Percentiles rank a stretch among this genome's conserved stretches.
These are phyloP conservation scores for Brettanomyces custersianus DNA, from an alignment of 805 yeast genomes.

Conservation along the genomic window DNA sequence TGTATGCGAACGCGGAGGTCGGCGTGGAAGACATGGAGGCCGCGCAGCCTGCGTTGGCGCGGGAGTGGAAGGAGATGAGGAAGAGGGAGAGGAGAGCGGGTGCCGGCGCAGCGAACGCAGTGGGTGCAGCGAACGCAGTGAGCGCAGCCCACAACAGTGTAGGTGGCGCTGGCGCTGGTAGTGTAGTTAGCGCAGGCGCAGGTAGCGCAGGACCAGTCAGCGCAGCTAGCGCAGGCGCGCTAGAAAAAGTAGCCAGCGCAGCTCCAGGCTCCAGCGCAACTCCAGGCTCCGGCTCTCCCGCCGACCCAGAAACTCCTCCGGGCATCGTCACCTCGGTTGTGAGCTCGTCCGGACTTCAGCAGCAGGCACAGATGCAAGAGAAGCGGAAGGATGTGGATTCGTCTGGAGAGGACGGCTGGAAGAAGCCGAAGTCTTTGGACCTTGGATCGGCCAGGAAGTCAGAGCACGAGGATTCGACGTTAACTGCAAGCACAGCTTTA, in stretches of 20 bases:
- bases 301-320: no score
- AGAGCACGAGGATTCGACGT: neutral
- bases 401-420: neutral
- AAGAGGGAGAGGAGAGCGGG: constrained; percentile 54
- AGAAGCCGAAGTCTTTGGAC: neutral
- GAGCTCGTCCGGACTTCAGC: constrained; percentile 7
- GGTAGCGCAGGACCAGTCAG: constrained; percentile 6
- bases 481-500: no score
- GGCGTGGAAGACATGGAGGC: constrained; percentile 82
- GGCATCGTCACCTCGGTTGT: neutral
- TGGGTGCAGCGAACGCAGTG: neutral
- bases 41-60: constrained; percentile 52
- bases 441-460: neutral
- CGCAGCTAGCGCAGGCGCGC: constrained; percentile 2
- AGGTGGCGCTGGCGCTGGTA: constrained; percentile 20
- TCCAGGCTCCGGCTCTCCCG: no score
- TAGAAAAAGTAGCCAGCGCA: no score
- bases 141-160: neutral
- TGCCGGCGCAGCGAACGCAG: constrained; percentile 11
- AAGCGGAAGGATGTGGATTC: constrained; percentile 1
- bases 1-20: constrained; percentile 94
- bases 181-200: no score
- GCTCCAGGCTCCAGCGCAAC: no score
- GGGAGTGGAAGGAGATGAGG: constrained; percentile 68
- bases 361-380: constrained; percentile 15